Conservation (phyloP, 768 basidiomycete genomes). For the Macrolepiota dolichaula region DNA sequence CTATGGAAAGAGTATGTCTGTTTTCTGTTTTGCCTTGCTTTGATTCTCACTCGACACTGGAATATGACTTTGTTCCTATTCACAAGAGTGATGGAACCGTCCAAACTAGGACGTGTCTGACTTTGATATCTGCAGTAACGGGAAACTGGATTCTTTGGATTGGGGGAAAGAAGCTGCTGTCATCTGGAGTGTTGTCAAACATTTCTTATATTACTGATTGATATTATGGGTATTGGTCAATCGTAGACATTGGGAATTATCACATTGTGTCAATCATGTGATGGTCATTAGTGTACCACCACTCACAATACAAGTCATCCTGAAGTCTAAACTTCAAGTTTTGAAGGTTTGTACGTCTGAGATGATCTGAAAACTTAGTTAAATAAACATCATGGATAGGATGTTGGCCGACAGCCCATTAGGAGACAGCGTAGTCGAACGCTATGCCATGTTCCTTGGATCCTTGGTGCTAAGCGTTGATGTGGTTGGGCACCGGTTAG, state of each 20-base stretch:
- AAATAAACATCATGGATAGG: slow-evolving; percentile 30
- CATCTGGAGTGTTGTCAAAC: too few species aligned
- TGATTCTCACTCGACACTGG: too few species aligned
- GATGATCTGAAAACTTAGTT: not conserved
- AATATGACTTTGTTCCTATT: too few species aligned
- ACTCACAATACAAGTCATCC: slow-evolving; percentile 70
- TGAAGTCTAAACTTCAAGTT: slow-evolving; percentile 86
- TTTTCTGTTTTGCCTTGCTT: too few species aligned
- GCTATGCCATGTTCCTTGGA: slow-evolving; percentile 88
- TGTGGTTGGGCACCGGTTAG: slow-evolving; percentile 58
- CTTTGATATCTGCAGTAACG: too few species aligned
- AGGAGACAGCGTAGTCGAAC: slow-evolving; percentile 86
- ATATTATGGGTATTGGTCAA: too few species aligned
- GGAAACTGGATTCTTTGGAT: too few species aligned
- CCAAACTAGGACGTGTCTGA: too few species aligned
- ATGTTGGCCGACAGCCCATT: slow-evolving; percentile 79
- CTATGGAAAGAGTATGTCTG: too few species aligned
- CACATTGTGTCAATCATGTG: slow-evolving; percentile 71
- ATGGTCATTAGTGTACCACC: slow-evolving; percentile 75
- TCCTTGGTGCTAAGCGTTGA: slow-evolving; percentile 67
- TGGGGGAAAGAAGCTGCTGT: too few species aligned
- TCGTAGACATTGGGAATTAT: not conserved
- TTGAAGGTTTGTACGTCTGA: slow-evolving; percentile 57
- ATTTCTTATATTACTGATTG: too few species aligned
- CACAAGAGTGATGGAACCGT: too few species aligned